phyloP scores from a whole-genome alignment of 805 yeast species.

The Metschnikowia cerradonensis region DNA sequence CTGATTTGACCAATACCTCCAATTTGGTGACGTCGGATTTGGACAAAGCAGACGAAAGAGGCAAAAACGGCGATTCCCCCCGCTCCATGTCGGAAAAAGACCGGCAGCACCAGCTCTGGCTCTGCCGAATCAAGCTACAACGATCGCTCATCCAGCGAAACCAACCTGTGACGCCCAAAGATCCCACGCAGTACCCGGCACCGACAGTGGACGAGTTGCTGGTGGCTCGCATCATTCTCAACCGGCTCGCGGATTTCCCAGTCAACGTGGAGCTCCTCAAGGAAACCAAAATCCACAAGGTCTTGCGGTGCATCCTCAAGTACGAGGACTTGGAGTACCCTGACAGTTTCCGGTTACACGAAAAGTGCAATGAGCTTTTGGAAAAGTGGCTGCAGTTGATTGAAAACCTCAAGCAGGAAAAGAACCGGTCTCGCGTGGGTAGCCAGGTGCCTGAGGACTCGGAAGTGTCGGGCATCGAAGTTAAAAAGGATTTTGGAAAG shows the following conservation, averaged over 20 bases:
- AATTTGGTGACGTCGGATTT: no score
- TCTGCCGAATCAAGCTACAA: conserved; percentile 47
- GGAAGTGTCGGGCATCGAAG: conserved; percentile 11
- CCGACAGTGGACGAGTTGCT: conserved; percentile 44
- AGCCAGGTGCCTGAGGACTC: conserved; percentile 15
- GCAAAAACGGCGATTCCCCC: conserved; percentile 1
- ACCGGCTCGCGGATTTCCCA: conserved; percentile 41
- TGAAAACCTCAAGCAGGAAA: conserved; percentile 34
- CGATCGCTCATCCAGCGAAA: conserved; percentile 45
- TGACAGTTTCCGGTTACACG: conserved; percentile 44
- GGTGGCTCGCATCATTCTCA: conserved; percentile 37
- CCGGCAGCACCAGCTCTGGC: conserved; percentile 43
- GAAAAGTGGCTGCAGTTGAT: conserved; percentile 39
- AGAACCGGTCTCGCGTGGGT: conserved; percentile 13
- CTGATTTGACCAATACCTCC: no score
- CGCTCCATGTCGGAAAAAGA: conserved; percentile 32
- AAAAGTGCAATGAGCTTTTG: conserved; percentile 39
- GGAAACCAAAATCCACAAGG: conserved; percentile 49
- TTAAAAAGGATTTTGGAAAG: conserved; percentile 8
- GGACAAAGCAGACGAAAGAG: no score
- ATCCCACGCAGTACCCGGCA: conserved; percentile 30
- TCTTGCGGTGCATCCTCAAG: conserved; percentile 44
- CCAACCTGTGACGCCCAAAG: conserved; percentile 36
- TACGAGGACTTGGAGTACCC: conserved; percentile 38
- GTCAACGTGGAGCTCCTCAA: conserved; percentile 38